These are phyloP conservation scores for Penicillium aurantiogriseum DNA, from an alignment of 2,329 filamentous ascomycete species.

Conservation along the genomic window DNA sequence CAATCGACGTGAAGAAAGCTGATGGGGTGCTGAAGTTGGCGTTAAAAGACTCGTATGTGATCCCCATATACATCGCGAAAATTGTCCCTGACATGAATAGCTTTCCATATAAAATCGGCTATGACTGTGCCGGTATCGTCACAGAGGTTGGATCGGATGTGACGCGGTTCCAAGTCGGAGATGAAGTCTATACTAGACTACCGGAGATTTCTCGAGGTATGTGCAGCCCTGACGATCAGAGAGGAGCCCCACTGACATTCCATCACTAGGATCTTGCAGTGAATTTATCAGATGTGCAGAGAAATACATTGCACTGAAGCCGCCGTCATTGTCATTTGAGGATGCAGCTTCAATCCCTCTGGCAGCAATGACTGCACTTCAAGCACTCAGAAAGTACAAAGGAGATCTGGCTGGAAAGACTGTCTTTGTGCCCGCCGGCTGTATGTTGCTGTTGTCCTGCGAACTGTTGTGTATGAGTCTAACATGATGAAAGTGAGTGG, in stretches of 20 bases:
- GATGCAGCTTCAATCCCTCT: conserved; percentile 47
- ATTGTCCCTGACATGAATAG: conserved; percentile 16
- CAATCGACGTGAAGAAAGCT: conserved; percentile 47
- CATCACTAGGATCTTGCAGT: conserved; percentile 35
- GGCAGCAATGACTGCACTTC: conserved; percentile 46
- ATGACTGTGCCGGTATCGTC: conserved; percentile 44
- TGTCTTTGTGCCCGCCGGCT: conserved; percentile 52
- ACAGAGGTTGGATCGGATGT: conserved; percentile 36
- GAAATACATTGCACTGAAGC: conserved; percentile 40
- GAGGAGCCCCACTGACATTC: neutral
- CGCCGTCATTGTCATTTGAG: conserved; percentile 41
- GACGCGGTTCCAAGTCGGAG: conserved; percentile 38
- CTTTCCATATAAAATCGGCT: conserved; percentile 48
- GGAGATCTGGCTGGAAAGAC: conserved; percentile 53
- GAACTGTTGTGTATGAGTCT: neutral
- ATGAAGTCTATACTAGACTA: conserved; percentile 40
- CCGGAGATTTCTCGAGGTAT: conserved; percentile 34
- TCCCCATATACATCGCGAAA: neutral
- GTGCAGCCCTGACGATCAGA: neutral
- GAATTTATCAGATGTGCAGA: conserved; percentile 39
- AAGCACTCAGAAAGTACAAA: conserved; percentile 45
- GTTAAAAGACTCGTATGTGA: conserved; percentile 32
- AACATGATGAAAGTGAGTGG: conserved; percentile 41
- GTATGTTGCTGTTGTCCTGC: conserved; percentile 16
- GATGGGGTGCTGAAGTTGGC: conserved; percentile 36